phyloP scores from a whole-genome alignment of 2,329 filamentous ascomycete genomes.

The Aaosphaeria arxii region DNA sequence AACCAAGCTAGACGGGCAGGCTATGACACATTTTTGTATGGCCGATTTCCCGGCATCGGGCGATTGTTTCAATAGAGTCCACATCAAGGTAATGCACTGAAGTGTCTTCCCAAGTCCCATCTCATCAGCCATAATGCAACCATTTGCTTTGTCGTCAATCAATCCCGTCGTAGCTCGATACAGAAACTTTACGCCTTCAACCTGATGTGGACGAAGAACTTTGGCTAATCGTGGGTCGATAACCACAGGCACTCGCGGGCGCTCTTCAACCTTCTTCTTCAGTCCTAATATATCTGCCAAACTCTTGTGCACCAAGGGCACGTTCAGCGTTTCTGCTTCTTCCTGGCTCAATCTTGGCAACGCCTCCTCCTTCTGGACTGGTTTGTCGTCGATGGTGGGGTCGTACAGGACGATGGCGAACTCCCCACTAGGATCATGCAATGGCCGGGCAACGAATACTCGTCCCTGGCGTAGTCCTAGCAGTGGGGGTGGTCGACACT shows the following conservation, averaged over 20 bases:
- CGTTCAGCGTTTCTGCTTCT: conserved; percentile 59
- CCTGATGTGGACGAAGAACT: conserved; percentile 90
- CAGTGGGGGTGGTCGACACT: conserved; percentile 78
- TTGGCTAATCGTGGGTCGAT: conserved; percentile 90
- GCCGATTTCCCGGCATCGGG: conserved; percentile 90
- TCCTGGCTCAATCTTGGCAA: conserved; percentile 49
- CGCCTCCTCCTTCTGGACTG: conserved; percentile 45
- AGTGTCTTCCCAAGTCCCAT: conserved; percentile 98
- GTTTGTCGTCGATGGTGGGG: conserved; percentile 85
- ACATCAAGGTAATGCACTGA: conserved; percentile 94
- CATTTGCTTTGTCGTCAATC: conserved; percentile 88
- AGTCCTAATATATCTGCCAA: conserved; percentile 91
- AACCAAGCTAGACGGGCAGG: conserved; percentile 92
- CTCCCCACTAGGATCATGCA: conserved; percentile 93
- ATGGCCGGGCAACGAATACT: conserved; percentile 79
- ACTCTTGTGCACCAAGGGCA: conserved; percentile 87
- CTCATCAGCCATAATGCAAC: conserved; percentile 99
- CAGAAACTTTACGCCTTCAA: conserved; percentile 97
- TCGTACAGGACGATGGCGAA: conserved; percentile 96
- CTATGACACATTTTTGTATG: conserved; percentile 95
- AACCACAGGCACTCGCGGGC: conserved; percentile 91
- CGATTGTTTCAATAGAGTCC: conserved; percentile 94
- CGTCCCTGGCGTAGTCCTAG: conserved; percentile 82
- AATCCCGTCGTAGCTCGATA: conserved; percentile 94
- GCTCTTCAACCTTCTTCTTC: conserved; percentile 80